Base-by-base conservation (phyloP, 1,284 basidiomycete genomes). In the Cryptococcus sp. region DNA sequence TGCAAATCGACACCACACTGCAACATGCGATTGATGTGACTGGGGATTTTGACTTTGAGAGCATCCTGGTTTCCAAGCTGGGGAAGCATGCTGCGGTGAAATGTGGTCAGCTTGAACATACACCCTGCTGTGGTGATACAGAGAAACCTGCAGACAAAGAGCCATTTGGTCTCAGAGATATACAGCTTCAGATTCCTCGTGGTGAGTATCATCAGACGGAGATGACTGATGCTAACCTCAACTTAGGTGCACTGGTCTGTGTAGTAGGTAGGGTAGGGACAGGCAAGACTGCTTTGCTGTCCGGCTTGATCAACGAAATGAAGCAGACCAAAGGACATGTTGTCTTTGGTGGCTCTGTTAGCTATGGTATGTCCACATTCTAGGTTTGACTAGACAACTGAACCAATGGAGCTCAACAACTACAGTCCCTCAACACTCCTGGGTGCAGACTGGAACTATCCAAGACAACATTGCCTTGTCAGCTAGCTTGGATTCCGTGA, bases 231-330 rank as follows among this genome's bases (percentile, higher is more conserved):
- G 25, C 25, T 25, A 6, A 25, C 25, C 25, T 25, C 25, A 3
- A 3, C 25, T 7, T 42, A 71, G 67, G 68, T 5, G 47, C 67
- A 3, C 55, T 78, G 11, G 71, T 74, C 0, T 72, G 69, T 35
- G 50, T 78, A 10, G 67, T 75, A 1, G 76, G 76, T 4, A 39
- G 72, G 7, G 70, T 78, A 6, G 76, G 75, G 0, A 60, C 65
- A 0, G 75, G 76, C 16, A 78, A 78, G 54, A 67, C 67, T 1
- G 88, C 87, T 3, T 76, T 92, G 27, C 73, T 89, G 3, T 84
- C 87, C 63, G 84, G 83, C 0, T 66, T 89, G 55, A 84, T 91
- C 40, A 88, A 88, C 3, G 90, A 91, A 74, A 91, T 92, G 88
- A 81, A 85, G 47, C 83, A 83, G 65, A 82, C 81, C 2, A 66